A percentile compares a stretch with the other conserved stretches of the same genome.
Evolutionary conservation across 345 rosid genomes (phyloP).

Genomic region (Garcia nutans): DNA sequence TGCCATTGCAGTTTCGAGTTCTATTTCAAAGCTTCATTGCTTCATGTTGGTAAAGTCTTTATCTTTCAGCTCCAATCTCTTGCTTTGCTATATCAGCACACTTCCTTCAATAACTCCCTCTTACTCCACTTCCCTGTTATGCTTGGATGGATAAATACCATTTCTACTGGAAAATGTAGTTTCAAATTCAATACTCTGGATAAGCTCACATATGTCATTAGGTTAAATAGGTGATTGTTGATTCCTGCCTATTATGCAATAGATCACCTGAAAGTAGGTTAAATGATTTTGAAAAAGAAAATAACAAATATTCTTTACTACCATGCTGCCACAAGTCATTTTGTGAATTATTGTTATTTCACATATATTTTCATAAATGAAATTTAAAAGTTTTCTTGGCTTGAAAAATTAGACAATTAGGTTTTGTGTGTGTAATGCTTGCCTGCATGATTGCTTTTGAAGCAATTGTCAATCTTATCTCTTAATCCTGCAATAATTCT

Average conservation of each 20-base stretch:
- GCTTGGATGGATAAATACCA: neutral
- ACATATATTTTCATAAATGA: neutral
- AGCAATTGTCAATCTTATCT: neutral
- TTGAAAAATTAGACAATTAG: neutral
- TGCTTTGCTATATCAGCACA: neutral
- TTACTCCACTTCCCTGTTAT: neutral
- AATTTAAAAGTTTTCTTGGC: neutral
- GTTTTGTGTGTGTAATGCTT: neutral
- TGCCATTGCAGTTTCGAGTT: slow-evolving; percentile 82
- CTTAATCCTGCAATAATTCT: neutral
- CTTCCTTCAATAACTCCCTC: neutral
- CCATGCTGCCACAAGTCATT: neutral
- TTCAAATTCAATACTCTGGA: neutral
- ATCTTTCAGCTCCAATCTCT: slow-evolving; percentile 1
- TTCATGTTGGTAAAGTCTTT: slow-evolving; percentile 64
- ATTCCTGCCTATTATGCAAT: neutral
- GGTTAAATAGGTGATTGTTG: neutral
- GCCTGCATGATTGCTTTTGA: neutral
- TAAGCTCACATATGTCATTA: neutral
- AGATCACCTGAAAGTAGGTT: neutral
- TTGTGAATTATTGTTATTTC: neutral
- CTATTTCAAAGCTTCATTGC: slow-evolving; percentile 64
- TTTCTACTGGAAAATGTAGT: neutral
- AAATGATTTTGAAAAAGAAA: neutral
- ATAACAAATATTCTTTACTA: neutral